Base-by-base conservation (phyloP, 768 basidiomycete species). In the Mrakia blollopis region DNA sequence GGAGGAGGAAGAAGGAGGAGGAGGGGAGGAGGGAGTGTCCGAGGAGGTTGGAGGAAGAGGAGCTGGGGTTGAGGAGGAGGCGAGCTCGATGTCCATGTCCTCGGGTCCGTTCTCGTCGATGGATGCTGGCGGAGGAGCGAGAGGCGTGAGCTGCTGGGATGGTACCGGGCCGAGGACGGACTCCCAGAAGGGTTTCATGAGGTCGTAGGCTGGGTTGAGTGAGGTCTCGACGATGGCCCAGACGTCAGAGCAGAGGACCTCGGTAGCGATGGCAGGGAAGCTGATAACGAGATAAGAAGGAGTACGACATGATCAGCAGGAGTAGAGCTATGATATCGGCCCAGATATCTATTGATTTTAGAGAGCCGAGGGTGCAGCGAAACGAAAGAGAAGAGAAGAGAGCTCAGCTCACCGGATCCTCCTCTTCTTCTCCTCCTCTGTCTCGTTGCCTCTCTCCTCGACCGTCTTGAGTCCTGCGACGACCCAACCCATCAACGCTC, bases 161-260 rank as follows among this genome's bases (percentile, higher is more conserved):
- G 77, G 77, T 10, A 52, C 25, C 6, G 77, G 73, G 13, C 77
- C 77, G 44, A 84, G 79, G 23, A 82, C 90, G 25, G 89, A 89
- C 83, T 97, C 93, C 94, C 94, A 97, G 86, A 97, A 96, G 16
- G 93, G 91, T 54, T 87, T 85, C 72, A 98, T 87, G 73, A 97
- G 86, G 76, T 91, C 88, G 14, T 89, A 86, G 72, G 88, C 86
- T 80, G 91, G 86, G 80, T 87, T 87, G 80, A 96, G 86, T 80
- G 93, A 92, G 1, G 92, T 93, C 84, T 94, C 93, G 68, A 94
- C 90, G 81, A 98, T 92, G 30, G 91, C 92, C 91, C 94, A 97
- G 84, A 96, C 91, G 80, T 96, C 94, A 83, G 92, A 92, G 85
- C 94, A 95, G 47, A 98, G 88, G 32, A 98, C 93, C 83, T 98